These are phyloP conservation scores for Trapa incisa DNA, from an alignment of 345 rosid genomes.

Conservation along the genomic window DNA sequence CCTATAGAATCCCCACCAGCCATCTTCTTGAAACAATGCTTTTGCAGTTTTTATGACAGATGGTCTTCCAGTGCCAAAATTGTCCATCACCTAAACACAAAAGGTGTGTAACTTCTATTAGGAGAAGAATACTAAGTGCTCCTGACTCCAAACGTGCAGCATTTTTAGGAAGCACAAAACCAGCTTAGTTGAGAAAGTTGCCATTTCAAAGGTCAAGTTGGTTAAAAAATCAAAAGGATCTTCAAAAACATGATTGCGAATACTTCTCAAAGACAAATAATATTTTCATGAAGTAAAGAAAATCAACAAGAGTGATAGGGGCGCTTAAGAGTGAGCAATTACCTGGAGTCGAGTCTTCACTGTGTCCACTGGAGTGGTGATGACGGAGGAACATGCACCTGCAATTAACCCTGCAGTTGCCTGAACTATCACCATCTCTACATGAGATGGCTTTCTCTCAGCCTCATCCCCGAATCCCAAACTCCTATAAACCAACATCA, in stretches of 20 bases:
- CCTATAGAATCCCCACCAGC: slow-evolving; percentile 55
- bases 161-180: background rate
- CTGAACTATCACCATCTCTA: slow-evolving; percentile 45
- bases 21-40: slow-evolving; percentile 37
- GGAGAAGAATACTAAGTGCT: background rate
- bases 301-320: background rate
- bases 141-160: background rate
- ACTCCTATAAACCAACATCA: slow-evolving; percentile 23
- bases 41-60: slow-evolving; percentile 40
- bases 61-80: slow-evolving; percentile 48
- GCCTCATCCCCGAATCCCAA: slow-evolving; percentile 32
- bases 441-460: slow-evolving; percentile 45
- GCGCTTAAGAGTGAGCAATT: slow-evolving; percentile 3
- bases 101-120: background rate
- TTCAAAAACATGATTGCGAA: background rate
- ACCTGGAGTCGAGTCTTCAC: slow-evolving; percentile 63
- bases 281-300: background rate
- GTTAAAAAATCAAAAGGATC: background rate
- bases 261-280: background rate
- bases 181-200: background rate
- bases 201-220: background rate
- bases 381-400: slow-evolving; percentile 48
- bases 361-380: slow-evolving; percentile 56
- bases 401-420: slow-evolving; percentile 48
- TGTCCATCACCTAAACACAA: slow-evolving; percentile 34